Percentiles rank a stretch among this genome's conserved stretches.
Evolutionary conservation across 768 basidiomycete species (phyloP).

Genomic region (Tubosaeta brunneosetosa): DNA sequence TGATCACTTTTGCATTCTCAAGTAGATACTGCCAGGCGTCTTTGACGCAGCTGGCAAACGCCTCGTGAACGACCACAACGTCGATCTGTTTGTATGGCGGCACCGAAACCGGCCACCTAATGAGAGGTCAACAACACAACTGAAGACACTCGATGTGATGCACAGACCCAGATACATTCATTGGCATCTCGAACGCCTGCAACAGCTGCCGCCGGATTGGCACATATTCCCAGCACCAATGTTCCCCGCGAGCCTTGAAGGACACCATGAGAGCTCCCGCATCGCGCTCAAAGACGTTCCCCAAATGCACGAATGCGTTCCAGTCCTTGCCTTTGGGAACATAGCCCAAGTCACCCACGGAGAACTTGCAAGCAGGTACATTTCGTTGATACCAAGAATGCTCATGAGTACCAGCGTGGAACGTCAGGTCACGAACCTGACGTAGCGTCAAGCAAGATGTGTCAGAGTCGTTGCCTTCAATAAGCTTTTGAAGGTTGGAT

Average conservation of each 20-base stretch:
- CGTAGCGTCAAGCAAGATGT: slow-evolving; percentile 31
- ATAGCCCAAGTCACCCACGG: slow-evolving; percentile 45
- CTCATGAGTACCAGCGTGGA: slow-evolving; percentile 33
- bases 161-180: slow-evolving; percentile 31
- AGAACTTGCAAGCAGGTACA: slow-evolving; percentile 38
- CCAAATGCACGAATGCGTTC: slow-evolving; percentile 34
- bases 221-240: slow-evolving; percentile 38
- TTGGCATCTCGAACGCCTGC: slow-evolving; percentile 32
- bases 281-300: slow-evolving; percentile 36
- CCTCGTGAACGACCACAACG: slow-evolving; percentile 36
- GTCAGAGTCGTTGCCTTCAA: slow-evolving; percentile 31
- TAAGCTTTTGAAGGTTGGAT: slow-evolving; percentile 29
- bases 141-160: neutral
- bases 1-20: slow-evolving; percentile 29
- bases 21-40: slow-evolving; percentile 40
- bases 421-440: slow-evolving; percentile 35
- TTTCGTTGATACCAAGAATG: slow-evolving; percentile 39
- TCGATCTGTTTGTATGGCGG: slow-evolving; percentile 35
- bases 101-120: slow-evolving; percentile 44
- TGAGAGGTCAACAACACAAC: neutral
- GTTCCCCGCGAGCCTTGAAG: slow-evolving; percentile 24
- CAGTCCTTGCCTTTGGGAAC: slow-evolving; percentile 35
- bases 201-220: slow-evolving; percentile 28
- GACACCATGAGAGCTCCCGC: slow-evolving; percentile 20
- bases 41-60: slow-evolving; percentile 21